Conservation (phyloP, 2,329 filamentous ascomycete genomes). For the Trichoderma simmonsii region DNA sequence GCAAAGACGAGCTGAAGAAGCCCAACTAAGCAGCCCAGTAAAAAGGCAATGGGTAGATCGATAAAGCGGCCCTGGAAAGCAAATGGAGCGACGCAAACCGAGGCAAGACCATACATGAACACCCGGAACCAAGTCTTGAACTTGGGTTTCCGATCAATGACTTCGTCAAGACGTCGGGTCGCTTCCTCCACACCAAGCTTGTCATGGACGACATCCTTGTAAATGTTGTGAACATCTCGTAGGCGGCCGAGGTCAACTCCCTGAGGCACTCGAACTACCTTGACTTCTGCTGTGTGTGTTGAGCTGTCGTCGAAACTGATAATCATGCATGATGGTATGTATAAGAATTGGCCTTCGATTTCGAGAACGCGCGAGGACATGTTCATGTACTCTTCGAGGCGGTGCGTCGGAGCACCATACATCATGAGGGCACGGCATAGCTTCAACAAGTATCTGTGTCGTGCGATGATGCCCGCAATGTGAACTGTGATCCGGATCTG, state of each 20-base stretch:
- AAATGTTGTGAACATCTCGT: conserved; percentile 70
- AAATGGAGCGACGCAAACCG: conserved; percentile 73
- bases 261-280: conserved; percentile 65
- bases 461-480: conserved; percentile 67
- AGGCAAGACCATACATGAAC: conserved; percentile 70
- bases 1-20: conserved; percentile 71
- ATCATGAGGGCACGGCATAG: conserved; percentile 84
- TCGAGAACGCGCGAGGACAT: conserved; percentile 87
- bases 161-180: conserved; percentile 56
- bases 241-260: conserved; percentile 73
- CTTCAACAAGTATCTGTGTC: conserved; percentile 79
- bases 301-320: conserved; percentile 77
- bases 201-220: conserved; percentile 80
- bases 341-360: conserved; percentile 85
- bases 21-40: conserved; percentile 72
- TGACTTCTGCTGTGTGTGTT: conserved; percentile 77
- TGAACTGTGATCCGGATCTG: conserved; percentile 51
- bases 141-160: conserved; percentile 46
- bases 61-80: conserved; percentile 74
- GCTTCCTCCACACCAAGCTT: conserved; percentile 70
- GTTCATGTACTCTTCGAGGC: conserved; percentile 85
- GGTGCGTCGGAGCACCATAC: conserved; percentile 87
- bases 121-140: conserved; percentile 55
- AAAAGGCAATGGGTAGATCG: conserved; percentile 73
- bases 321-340: conserved; percentile 90